phyloP scores from a whole-genome alignment of 345 rosid species.

The Eucalyptus cloeziana region DNA sequence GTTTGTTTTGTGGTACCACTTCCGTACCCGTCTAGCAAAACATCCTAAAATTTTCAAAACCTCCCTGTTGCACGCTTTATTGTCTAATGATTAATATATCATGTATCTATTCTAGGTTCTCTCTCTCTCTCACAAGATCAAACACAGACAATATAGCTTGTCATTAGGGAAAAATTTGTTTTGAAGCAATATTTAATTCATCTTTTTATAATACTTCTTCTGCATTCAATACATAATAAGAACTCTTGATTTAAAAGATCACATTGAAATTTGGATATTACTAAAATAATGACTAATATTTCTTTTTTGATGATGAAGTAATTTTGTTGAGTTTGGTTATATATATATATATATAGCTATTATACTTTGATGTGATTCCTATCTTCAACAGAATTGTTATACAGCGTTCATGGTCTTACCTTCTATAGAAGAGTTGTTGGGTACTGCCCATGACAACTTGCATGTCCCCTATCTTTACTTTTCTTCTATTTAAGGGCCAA shows the following conservation, averaged over 20 bases:
- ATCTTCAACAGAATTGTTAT: neutral
- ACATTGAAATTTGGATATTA: too few species aligned
- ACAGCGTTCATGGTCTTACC: neutral
- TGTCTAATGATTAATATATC: neutral
- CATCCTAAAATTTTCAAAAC: neutral
- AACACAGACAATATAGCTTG: too few species aligned
- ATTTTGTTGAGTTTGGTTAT: neutral
- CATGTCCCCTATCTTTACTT: neutral
- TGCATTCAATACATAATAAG: too few species aligned
- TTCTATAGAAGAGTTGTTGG: neutral
- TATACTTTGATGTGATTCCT: neutral
- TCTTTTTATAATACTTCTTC: too few species aligned
- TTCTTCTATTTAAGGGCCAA: neutral
- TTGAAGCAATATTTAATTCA: too few species aligned
- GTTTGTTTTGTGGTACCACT: neutral
- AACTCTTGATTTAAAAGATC: too few species aligned
- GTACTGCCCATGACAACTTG: neutral
- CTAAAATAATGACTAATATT: too few species aligned
- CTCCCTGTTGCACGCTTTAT: neutral
- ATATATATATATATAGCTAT: neutral
- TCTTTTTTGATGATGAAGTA: too few species aligned
- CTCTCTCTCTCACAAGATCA: too few species aligned
- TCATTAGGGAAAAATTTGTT: too few species aligned
- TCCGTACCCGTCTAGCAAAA: neutral
- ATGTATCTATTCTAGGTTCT: neutral